These are phyloP conservation scores for Yamadazyma friedrichii DNA, from an alignment of 1,139 yeast genomes.

Conservation along the genomic window DNA sequence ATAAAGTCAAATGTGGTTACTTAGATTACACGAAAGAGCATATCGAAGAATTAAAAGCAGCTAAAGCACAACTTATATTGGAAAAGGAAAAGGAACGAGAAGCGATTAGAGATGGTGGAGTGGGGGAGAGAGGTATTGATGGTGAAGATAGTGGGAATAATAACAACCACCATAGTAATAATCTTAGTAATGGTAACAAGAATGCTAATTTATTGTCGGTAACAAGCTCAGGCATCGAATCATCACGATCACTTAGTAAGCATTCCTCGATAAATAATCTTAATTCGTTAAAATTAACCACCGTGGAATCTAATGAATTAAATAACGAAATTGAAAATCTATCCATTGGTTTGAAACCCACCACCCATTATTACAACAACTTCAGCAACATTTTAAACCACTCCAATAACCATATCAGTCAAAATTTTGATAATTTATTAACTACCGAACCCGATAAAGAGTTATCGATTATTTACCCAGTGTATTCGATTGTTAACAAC, in stretches of 20 bases:
- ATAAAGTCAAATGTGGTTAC: conserved; percentile 42
- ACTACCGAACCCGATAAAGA: conserved; percentile 21
- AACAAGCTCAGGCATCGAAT: too few relatives aligned
- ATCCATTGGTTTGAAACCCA: conserved; percentile 13
- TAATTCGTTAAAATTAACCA: neutral
- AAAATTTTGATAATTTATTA: conserved; percentile 30
- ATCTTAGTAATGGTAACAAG: neutral
- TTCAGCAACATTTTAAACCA: conserved; percentile 20
- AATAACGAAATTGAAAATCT: conserved; percentile 17
- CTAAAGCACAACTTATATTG: neutral
- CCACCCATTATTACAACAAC: conserved; percentile 10
- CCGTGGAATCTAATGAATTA: neutral
- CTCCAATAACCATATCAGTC: conserved; percentile 20
- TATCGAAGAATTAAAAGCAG: conserved; percentile 26
- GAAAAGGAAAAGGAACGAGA: conserved; percentile 1
- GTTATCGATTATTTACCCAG: conserved; percentile 37
- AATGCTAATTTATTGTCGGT: too few relatives aligned
- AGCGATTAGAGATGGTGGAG: neutral
- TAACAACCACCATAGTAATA: neutral
- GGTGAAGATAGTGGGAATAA: neutral
- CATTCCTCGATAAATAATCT: neutral
- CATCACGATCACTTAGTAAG: too few relatives aligned
- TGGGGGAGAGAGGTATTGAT: too few relatives aligned
- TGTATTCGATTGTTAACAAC: conserved; percentile 28
- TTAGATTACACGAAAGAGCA: conserved; percentile 36